Evolutionary conservation across 208 protist species (phyloP).

Genomic region (Wallacemonas sp.): DNA sequence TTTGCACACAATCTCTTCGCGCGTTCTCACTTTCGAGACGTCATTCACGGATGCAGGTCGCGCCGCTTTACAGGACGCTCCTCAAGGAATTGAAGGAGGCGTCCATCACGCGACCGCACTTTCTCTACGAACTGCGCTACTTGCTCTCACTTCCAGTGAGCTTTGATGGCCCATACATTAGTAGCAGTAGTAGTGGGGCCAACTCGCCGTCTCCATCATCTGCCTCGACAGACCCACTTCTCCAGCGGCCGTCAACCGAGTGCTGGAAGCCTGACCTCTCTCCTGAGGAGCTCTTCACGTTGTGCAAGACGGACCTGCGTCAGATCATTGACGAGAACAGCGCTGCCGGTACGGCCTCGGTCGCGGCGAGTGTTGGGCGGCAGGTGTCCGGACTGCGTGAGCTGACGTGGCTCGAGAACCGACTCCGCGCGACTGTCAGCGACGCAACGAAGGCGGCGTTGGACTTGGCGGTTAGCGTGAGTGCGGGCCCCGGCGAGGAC

Average conservation of each 20-base stretch:
- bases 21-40: background rate
- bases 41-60: conserved; percentile 41
- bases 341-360: background rate
- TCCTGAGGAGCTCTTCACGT: conserved; percentile 22
- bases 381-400: conserved; percentile 53
- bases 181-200: background rate
- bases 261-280: conserved; percentile 30
- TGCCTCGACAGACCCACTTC: background rate
- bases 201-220: background rate
- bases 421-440: conserved; percentile 41
- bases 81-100: conserved; percentile 63
- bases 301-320: conserved; percentile 37
- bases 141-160: conserved; percentile 65
- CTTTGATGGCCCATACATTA: background rate
- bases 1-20: no score
- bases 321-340: background rate
- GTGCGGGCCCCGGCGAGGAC: conserved; percentile 24
- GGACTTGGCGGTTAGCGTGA: conserved; percentile 35
- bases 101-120: conserved; percentile 44
- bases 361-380: conserved; percentile 14
- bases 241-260: conserved; percentile 23
- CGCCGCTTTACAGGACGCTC: conserved; percentile 49
- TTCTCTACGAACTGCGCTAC: conserved; percentile 77
- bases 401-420: conserved; percentile 58
- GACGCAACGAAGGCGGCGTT: conserved; percentile 35